Percentiles rank a stretch among this genome's conserved stretches.
Evolutionary conservation across 139 green algal genomes (phyloP).

Genomic region (Marvania coccoides): DNA sequence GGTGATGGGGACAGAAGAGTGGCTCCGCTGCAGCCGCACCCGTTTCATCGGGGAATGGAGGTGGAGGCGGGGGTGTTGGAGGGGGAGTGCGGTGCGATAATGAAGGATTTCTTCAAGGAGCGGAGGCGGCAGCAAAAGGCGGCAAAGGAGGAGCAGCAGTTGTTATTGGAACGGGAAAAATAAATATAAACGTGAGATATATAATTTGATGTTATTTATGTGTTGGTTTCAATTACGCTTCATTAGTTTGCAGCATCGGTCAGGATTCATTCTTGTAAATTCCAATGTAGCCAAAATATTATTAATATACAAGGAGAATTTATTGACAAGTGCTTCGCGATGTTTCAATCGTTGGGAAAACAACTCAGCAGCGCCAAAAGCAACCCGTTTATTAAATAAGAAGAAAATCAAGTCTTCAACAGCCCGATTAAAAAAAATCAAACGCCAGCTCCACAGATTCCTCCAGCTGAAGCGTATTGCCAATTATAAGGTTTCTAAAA

Average conservation of each 20-base stretch:
- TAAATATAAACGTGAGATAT: neutral
- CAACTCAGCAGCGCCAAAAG: no score
- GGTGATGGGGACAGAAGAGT: neutral
- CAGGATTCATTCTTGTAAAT: neutral
- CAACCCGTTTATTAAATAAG: no score
- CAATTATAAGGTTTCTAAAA: no score
- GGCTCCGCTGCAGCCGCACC: slow-evolving; percentile 28
- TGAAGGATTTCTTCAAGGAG: slow-evolving; percentile 61
- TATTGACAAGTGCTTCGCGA: no score
- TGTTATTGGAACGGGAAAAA: neutral
- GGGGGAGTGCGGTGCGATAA: slow-evolving; percentile 46
- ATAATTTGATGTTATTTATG: neutral
- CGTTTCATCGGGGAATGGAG: slow-evolving; percentile 51
- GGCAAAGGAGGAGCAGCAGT: neutral
- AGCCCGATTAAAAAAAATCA: no score
- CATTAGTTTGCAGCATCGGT: neutral
- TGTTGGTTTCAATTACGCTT: neutral
- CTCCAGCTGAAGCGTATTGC: no score
- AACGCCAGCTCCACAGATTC: no score
- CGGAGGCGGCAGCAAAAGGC: slow-evolving; percentile 9
- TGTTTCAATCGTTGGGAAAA: no score
- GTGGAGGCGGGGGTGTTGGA: slow-evolving; percentile 52
- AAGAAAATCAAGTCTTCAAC: no score
- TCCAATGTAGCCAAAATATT: no score
- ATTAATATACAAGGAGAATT: no score